Percentiles rank a stretch among this genome's conserved stretches.
Conservation (phyloP, 1,139 yeast species). For the Taphrina flavorubra region DNA sequence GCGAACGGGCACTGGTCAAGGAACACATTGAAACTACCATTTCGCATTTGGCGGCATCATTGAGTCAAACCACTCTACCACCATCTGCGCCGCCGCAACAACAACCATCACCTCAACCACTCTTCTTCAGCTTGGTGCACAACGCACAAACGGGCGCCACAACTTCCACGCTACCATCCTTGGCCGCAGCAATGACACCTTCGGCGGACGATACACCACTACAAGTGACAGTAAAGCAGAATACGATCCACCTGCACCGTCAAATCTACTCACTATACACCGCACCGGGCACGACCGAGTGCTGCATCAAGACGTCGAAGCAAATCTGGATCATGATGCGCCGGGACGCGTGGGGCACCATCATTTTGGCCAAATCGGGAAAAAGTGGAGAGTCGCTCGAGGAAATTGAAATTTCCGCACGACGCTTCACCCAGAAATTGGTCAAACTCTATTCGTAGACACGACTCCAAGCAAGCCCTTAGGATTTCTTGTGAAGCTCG, state of each 20-base stretch:
- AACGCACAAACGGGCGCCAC: slow-evolving; percentile 15
- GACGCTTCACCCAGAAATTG: slow-evolving; percentile 2
- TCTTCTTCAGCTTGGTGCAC: slow-evolving; percentile 31
- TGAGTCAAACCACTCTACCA: neutral
- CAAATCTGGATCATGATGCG: slow-evolving; percentile 24
- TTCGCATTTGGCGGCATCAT: neutral
- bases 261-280: slow-evolving; percentile 6
- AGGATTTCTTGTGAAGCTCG: no score
- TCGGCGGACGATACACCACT: slow-evolving; percentile 16
- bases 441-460: neutral
- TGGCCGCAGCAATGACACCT: slow-evolving; percentile 2
- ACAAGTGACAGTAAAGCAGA: slow-evolving; percentile 15
- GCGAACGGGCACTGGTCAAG: slow-evolving; percentile 12
- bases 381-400: slow-evolving; percentile 31
- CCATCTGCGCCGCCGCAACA: neutral
- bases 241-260: slow-evolving; percentile 31
- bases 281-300: neutral
- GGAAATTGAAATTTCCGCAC: slow-evolving; percentile 11
- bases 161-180: slow-evolving; percentile 18
- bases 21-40: neutral
- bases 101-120: neutral
- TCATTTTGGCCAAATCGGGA: slow-evolving; percentile 23
- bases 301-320: slow-evolving; percentile 15
- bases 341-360: slow-evolving; percentile 18
- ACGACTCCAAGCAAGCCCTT: no score